A percentile compares a stretch with the other conserved stretches of the same genome.
Evolutionary conservation across 2,329 filamentous ascomycete species (phyloP).

Genomic region (Aspergillus puulaauensis): DNA sequence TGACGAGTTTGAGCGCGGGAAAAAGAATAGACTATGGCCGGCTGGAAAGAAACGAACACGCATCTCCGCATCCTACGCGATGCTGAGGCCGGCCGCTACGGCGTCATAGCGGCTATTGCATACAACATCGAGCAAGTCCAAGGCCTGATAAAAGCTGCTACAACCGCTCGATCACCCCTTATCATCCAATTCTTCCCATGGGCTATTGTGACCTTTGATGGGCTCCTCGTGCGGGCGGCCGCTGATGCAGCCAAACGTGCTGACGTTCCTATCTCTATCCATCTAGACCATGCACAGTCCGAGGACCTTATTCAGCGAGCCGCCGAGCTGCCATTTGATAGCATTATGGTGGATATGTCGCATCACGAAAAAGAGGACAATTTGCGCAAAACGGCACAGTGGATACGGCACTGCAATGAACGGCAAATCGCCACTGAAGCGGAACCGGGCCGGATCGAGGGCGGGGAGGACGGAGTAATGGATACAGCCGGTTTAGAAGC

Average conservation of each 20-base stretch:
- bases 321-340: constrained; percentile 64
- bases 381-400: constrained; percentile 60
- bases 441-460: constrained; percentile 69
- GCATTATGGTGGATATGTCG: constrained; percentile 76
- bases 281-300: constrained; percentile 67
- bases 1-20: not conserved
- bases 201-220: constrained; percentile 63
- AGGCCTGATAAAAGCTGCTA: constrained; percentile 64
- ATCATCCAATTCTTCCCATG: constrained; percentile 72
- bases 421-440: constrained; percentile 68
- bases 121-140: constrained; percentile 66
- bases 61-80: constrained; percentile 51
- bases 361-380: constrained; percentile 72
- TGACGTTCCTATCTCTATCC: constrained; percentile 60
- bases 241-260: constrained; percentile 57
- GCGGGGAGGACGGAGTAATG: constrained; percentile 72
- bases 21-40: not conserved
- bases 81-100: constrained; percentile 55
- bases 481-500: constrained; percentile 64
- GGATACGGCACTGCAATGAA: constrained; percentile 63
- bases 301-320: constrained; percentile 61
- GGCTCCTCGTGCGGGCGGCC: constrained; percentile 53
- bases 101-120: constrained; percentile 48
- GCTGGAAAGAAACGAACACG: constrained; percentile 15
- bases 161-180: constrained; percentile 63